phyloP scores from a whole-genome alignment of 306 rosid genomes.

The Fragaria nilgerrensis region DNA sequence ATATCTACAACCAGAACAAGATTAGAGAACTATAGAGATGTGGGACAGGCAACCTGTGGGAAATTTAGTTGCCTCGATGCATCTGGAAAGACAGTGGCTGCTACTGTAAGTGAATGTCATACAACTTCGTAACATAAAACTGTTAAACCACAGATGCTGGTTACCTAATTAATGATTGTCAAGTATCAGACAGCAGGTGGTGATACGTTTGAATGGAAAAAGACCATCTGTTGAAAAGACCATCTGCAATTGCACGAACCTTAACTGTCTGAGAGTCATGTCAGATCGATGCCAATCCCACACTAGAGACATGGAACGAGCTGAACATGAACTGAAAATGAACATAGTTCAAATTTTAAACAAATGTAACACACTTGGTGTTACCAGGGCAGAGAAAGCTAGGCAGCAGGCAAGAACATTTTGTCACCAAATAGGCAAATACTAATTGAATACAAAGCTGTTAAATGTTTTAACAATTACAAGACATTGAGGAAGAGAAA shows the following conservation, averaged over 20 bases:
- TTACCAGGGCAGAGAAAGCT: not conserved
- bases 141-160: not conserved
- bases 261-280: not conserved
- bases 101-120: not conserved
- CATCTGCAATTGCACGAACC: not conserved
- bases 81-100: not conserved
- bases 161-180: not conserved
- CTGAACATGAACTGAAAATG: not conserved
- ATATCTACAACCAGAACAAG: not conserved
- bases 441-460: constrained; percentile 52
- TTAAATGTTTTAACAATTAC: constrained; percentile 42
- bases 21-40: not conserved
- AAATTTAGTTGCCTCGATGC: not conserved
- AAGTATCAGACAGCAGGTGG: not conserved
- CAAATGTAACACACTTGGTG: not conserved
- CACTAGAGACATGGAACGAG: not conserved
- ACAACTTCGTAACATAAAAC: not conserved
- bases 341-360: not conserved
- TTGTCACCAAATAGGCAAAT: constrained; percentile 44
- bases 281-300: not conserved
- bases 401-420: constrained; percentile 9
- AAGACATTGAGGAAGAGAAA: constrained; percentile 7
- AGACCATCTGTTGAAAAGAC: not conserved
- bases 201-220: not conserved
- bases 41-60: not conserved